These are phyloP conservation scores for Pythium vanterpoolii DNA, from an alignment of 352 stramenopile species.

Conservation along the genomic window DNA sequence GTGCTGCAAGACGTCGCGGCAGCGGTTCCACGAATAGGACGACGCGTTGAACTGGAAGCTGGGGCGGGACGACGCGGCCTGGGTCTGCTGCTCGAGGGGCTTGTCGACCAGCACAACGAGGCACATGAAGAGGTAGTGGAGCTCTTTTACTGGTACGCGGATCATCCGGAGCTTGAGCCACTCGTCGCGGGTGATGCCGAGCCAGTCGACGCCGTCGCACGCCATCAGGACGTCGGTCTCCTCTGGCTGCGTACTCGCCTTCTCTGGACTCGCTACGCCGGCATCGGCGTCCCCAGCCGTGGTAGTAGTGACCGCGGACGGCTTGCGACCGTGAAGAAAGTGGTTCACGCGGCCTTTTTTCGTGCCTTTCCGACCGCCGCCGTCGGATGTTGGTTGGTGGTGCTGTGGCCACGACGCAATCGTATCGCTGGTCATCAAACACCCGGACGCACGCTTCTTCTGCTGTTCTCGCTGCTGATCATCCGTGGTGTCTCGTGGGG, in stretches of 20 bases:
- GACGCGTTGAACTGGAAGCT: slow-evolving; percentile 51
- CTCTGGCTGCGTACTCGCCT: background rate
- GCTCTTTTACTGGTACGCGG: slow-evolving; percentile 58
- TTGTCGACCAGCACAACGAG: slow-evolving; percentile 63
- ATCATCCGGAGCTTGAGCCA: slow-evolving; percentile 61
- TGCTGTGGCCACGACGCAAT: slow-evolving; percentile 57
- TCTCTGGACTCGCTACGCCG: background rate
- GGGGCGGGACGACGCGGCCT: slow-evolving; percentile 35
- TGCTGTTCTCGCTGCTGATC: slow-evolving; percentile 29
- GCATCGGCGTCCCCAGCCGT: background rate
- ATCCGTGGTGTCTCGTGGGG: slow-evolving; percentile 9
- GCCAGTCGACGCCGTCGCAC: slow-evolving; percentile 45
- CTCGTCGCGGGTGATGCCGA: slow-evolving; percentile 66
- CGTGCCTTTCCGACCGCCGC: slow-evolving; percentile 40
- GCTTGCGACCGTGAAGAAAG: slow-evolving; percentile 37
- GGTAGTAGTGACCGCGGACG: background rate
- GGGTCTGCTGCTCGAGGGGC: slow-evolving; percentile 35
- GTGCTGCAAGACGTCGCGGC: slow-evolving; percentile 57
- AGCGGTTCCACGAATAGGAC: slow-evolving; percentile 61
- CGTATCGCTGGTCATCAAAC: slow-evolving; percentile 52
- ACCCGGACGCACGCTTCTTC: slow-evolving; percentile 27
- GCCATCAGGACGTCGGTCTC: slow-evolving; percentile 14
- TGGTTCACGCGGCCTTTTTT: slow-evolving; percentile 70
- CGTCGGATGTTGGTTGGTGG: slow-evolving; percentile 53
- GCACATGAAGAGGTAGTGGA: slow-evolving; percentile 81